phyloP scores from a whole-genome alignment of 441 rosid genomes.

The Populus tomentosa region DNA sequence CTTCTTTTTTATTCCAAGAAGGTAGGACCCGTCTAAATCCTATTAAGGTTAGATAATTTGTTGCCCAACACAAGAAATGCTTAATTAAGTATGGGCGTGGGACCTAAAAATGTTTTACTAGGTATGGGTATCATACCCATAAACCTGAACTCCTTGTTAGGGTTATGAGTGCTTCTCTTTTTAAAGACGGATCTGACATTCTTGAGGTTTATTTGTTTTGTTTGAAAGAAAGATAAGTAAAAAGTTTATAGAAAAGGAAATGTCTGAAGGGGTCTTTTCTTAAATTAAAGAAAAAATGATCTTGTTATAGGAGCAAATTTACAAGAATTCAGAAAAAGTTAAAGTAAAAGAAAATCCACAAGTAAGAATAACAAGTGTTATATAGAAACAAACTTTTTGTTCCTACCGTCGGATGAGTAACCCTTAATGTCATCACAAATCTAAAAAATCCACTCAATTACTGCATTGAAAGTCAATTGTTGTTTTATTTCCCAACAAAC shows the following conservation, averaged over 20 bases:
- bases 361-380: neutral
- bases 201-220: neutral
- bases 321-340: neutral
- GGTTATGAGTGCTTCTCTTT: neutral
- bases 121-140: accelerated
- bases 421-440: neutral
- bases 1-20: neutral
- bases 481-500: too few species aligned
- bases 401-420: neutral
- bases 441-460: neutral
- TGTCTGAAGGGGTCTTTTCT: neutral
- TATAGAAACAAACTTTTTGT: too few species aligned
- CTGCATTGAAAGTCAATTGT: too few species aligned
- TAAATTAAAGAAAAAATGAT: neutral
- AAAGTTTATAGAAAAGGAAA: too few species aligned
- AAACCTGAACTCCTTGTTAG: neutral
- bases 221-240: too few species aligned
- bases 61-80: neutral
- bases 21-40: neutral
- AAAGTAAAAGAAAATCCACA: neutral
- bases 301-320: neutral
- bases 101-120: too few species aligned
- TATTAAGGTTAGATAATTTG: neutral
- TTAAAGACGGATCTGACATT: too few species aligned
- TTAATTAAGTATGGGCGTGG: too few species aligned